Conservation (phyloP, 257 asterid species). For the Rehmannia glutinosa region DNA sequence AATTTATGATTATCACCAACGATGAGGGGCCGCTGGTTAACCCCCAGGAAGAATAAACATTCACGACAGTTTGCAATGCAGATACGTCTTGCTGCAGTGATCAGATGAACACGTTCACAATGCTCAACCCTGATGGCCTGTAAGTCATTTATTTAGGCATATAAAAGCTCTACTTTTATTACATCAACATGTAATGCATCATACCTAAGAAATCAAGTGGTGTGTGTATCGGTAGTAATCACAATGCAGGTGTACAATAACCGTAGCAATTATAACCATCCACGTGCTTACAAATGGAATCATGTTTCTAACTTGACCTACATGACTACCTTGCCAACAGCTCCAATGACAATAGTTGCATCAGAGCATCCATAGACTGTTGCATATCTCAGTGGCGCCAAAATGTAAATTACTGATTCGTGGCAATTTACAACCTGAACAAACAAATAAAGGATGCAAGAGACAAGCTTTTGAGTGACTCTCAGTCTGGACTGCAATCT, state of each 20-base stretch:
- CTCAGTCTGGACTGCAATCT: constrained; percentile 1
- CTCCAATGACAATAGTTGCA: constrained; percentile 93
- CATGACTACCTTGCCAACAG: constrained; percentile 88
- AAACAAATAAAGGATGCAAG: constrained; percentile 23
- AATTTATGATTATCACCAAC: constrained; percentile 98
- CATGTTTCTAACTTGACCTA: constrained; percentile 6
- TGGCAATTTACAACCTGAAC: constrained; percentile 90
- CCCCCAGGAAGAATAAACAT: constrained; percentile 88
- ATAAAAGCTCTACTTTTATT: background rate
- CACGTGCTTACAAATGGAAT: background rate
- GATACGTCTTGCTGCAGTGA: constrained; percentile 85
- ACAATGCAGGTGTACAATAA: too few species aligned
- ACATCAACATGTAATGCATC: constrained; percentile 11
- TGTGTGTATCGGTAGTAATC: too few species aligned
- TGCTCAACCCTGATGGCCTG: constrained; percentile 97
- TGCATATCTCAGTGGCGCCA: constrained; percentile 87
- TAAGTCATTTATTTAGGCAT: constrained; percentile 9
- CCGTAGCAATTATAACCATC: background rate
- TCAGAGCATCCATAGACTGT: constrained; percentile 96
- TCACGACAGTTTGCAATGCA: constrained; percentile 96
- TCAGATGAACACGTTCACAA: constrained; percentile 94
- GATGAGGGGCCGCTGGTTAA: constrained; percentile 84
- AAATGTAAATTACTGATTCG: constrained; percentile 84
- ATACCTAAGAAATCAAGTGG: constrained; percentile 12
- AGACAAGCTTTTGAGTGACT: constrained; percentile 4